Evolutionary conservation across 2,329 filamentous ascomycete genomes (phyloP), one percentile per base, ranked within the genome.

Genomic region (Exophiala viscosa): DNA sequence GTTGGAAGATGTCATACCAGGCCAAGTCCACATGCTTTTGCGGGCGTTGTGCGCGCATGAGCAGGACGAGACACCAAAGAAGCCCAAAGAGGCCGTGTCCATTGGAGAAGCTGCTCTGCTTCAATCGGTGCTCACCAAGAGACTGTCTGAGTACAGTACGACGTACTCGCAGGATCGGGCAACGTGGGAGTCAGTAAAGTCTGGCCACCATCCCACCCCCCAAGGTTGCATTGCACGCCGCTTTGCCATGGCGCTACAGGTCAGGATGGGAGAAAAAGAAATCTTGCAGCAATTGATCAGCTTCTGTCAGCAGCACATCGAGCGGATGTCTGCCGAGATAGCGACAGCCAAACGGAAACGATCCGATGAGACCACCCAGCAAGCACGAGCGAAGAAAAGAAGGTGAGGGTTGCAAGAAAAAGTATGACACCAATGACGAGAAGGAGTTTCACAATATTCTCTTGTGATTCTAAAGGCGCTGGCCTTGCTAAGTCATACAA

Each of bases 221-320:
- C 10, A 54, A 59, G 64, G 66, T 52, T 60, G 67, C 66, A 57
- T 63, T 56, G 20, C 39, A 65, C 64, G 64, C 18, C 70, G 72
- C 31, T 62, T 67, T 11, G 73, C 70, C 39, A 87, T 87, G 83
- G 87, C 87, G 0, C 64, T 84, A 17, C 72, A 80, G 45, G 85
- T 90, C 33, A 79, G 88, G 54, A 69, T 84, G 2, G 88, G 87
- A 11, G 88, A 92, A 69, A 90, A 90, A 67, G 76, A 77, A 60
- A 73, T 91, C 5, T 65, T 90, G 18, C 69, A 75, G 50, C 76
- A 82, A 62, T 74, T 83, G 1, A 73, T 79, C 53, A 60, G 55
- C 43, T 69, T 67, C 58, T 65, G 75, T 32, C 60, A 65, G 45
- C 52, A 62, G 6, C 58, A 64, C 45, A 54, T 65, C 45, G 66